phyloP scores from a whole-genome alignment of 2,329 filamentous ascomycete species.

The Talaromyces albobiverticillius region DNA sequence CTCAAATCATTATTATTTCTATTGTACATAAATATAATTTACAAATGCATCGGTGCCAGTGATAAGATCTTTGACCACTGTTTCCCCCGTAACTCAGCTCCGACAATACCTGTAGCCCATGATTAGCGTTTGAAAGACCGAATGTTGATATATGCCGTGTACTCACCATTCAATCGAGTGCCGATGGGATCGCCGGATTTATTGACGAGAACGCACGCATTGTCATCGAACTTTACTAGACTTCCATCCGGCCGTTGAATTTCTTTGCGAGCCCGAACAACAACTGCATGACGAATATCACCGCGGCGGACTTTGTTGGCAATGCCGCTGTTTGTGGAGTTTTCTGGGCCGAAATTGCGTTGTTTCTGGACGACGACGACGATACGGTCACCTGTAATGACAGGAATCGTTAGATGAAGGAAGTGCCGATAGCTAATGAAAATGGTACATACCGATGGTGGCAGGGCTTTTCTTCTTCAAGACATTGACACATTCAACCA shows the following conservation, averaged over 20 bases:
- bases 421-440: too few relatives aligned
- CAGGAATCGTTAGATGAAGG: too few relatives aligned
- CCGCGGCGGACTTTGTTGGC: slow-evolving; percentile 94
- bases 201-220: slow-evolving; percentile 95
- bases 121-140: slow-evolving; percentile 20
- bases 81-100: slow-evolving; percentile 81
- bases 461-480: slow-evolving; percentile 83
- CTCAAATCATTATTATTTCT: slow-evolving; percentile 8
- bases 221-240: slow-evolving; percentile 92
- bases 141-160: neutral
- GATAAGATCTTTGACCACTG: slow-evolving; percentile 99
- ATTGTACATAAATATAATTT: slow-evolving; percentile 35
- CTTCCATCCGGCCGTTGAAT: slow-evolving; percentile 83
- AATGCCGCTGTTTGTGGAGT: slow-evolving; percentile 68
- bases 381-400: slow-evolving; percentile 76
- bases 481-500: slow-evolving; percentile 94
- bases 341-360: slow-evolving; percentile 70
- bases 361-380: slow-evolving; percentile 98
- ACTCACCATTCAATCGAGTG: slow-evolving; percentile 75
- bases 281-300: slow-evolving; percentile 92
- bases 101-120: slow-evolving; percentile 67
- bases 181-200: slow-evolving; percentile 96
- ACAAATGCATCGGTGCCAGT: slow-evolving; percentile 81
- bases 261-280: slow-evolving; percentile 88
- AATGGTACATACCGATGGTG: slow-evolving; percentile 80